phyloP scores from a whole-genome alignment of 2,329 filamentous ascomycete genomes.

The Ascochyta clinopodiicola region DNA sequence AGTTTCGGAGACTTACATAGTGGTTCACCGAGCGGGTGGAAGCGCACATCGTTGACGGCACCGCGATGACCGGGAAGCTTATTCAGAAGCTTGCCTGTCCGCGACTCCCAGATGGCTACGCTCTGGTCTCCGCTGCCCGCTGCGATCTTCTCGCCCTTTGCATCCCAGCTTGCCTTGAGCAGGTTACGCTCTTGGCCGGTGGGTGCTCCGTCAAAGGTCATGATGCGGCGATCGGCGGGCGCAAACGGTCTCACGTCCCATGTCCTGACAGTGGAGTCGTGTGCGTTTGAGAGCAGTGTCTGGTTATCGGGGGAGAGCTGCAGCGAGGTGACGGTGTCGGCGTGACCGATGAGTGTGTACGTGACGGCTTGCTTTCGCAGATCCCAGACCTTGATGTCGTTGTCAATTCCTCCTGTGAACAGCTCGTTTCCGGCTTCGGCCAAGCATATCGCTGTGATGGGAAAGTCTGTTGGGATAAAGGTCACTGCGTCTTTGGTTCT shows the following conservation, averaged over 20 bases:
- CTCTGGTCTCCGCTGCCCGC: conserved; percentile 90
- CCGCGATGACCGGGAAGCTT: conserved; percentile 96
- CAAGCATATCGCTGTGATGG: conserved; percentile 89
- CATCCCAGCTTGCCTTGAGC: conserved; percentile 87
- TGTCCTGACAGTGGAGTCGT: conserved; percentile 91
- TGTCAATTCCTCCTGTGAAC: conserved; percentile 93
- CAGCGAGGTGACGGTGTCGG: conserved; percentile 89
- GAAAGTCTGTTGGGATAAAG: conserved; percentile 89
- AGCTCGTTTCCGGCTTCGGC: conserved; percentile 95
- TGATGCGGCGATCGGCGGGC: conserved; percentile 81
- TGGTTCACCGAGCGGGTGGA: conserved; percentile 82
- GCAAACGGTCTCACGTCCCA: conserved; percentile 98
- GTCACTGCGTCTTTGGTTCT: conserved; percentile 86
- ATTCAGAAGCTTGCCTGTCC: conserved; percentile 88
- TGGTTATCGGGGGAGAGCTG: conserved; percentile 93
- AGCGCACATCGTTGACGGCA: conserved; percentile 92
- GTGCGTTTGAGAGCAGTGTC: conserved; percentile 86
- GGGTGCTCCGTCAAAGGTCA: conserved; percentile 91
- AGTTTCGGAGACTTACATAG: conserved; percentile 71
- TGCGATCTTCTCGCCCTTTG: conserved; percentile 82
- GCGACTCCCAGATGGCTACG: conserved; percentile 87
- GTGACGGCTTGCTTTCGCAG: conserved; percentile 87
- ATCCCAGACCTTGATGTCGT: conserved; percentile 97
- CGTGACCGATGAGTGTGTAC: conserved; percentile 88
- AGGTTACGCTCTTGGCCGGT: conserved; percentile 90